Conservation (phyloP, 2,329 filamentous ascomycete genomes). For the Pseudopithomyces maydicus region DNA sequence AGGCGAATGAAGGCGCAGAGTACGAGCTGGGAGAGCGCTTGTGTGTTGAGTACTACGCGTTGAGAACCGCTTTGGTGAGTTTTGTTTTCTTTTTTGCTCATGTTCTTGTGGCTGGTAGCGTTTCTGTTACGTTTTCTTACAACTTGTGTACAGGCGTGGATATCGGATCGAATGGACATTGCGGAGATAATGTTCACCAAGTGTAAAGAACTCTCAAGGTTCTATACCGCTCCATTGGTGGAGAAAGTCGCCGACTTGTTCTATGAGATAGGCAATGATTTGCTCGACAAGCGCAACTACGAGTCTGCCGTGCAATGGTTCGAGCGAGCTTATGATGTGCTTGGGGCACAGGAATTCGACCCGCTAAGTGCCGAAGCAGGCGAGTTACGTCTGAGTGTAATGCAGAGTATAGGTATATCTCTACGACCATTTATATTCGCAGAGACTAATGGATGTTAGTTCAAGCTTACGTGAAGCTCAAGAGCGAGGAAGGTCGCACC, state of each 20-base stretch:
- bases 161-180: slow-evolving; percentile 72
- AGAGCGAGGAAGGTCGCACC: slow-evolving; percentile 51
- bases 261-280: slow-evolving; percentile 71
- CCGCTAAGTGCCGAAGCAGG: slow-evolving; percentile 62
- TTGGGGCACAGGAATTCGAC: slow-evolving; percentile 62
- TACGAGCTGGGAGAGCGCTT: slow-evolving; percentile 46
- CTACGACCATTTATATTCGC: background rate
- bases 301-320: slow-evolving; percentile 72
- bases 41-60: slow-evolving; percentile 66
- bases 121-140: background rate
- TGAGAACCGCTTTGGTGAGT: slow-evolving; percentile 70
- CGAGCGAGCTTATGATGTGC: slow-evolving; percentile 65
- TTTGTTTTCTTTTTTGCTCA: background rate
- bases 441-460: slow-evolving; percentile 50
- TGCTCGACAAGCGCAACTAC: slow-evolving; percentile 59
- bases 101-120: background rate
- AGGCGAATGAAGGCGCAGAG: slow-evolving; percentile 28
- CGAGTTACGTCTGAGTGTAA: slow-evolving; percentile 69
- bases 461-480: slow-evolving; percentile 57
- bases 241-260: slow-evolving; percentile 71
- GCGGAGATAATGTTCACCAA: slow-evolving; percentile 79
- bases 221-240: slow-evolving; percentile 55
- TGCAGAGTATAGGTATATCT: slow-evolving; percentile 58
- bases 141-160: slow-evolving; percentile 66
- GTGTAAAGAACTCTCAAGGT: slow-evolving; percentile 45